phyloP scores from a whole-genome alignment of 2,329 filamentous ascomycete genomes.

The Colletotrichum coccodes region DNA sequence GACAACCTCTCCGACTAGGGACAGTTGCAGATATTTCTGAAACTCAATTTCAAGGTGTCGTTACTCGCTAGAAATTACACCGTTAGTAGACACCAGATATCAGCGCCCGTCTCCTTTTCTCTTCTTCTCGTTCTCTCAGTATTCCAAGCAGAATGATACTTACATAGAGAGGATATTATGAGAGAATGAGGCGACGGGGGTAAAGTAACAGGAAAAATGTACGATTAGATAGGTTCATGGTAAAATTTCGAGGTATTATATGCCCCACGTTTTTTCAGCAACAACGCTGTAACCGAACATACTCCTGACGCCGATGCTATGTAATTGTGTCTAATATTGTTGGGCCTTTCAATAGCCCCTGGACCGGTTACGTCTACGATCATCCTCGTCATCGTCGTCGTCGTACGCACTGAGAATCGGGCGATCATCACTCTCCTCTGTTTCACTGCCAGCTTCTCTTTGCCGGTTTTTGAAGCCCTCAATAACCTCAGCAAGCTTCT shows the following conservation, averaged over 20 bases:
- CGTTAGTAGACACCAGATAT: too few species aligned
- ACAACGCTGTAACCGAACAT: conserved; percentile 15
- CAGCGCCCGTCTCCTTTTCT: background rate
- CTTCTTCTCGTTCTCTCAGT: too few species aligned
- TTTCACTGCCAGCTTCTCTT: conserved; percentile 34
- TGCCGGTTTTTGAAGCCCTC: conserved; percentile 55
- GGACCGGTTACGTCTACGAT: conserved; percentile 6
- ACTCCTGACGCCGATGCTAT: conserved; percentile 38
- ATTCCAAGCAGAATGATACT: too few species aligned
- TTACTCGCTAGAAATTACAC: too few species aligned
- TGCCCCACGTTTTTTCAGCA: background rate
- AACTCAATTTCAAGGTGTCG: too few species aligned
- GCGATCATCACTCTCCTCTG: conserved; percentile 45
- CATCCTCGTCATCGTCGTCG: conserved; percentile 42
- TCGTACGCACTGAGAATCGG: conserved; percentile 49
- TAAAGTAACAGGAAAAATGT: too few species aligned
- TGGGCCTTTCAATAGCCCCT: background rate
- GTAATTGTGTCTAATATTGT: conserved; percentile 16
- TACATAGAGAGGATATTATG: too few species aligned
- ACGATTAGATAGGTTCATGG: too few species aligned
- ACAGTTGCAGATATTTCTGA: background rate
- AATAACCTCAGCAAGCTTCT: conserved; percentile 69
- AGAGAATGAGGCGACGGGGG: too few species aligned
- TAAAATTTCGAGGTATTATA: background rate
- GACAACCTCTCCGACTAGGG: background rate